These are phyloP conservation scores for Cutaneotrichosporon cyanovorans DNA, from an alignment of 1,284 basidiomycete genomes.

Conservation along the genomic window DNA sequence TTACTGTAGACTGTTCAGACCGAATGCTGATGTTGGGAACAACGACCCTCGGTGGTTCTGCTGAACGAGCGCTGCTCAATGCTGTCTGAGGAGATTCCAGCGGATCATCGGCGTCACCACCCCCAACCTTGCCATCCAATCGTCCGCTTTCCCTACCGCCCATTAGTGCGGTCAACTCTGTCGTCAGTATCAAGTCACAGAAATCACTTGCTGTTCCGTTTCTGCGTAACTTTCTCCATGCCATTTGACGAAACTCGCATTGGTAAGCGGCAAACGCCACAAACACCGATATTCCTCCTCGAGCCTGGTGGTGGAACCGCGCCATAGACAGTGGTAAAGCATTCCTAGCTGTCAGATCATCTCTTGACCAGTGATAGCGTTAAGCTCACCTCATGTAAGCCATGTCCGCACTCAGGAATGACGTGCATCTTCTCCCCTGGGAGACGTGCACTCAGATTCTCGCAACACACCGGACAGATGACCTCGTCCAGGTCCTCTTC, in stretches of 20 bases:
- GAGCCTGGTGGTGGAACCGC: slow-evolving; percentile 59
- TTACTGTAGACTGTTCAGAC: slow-evolving; percentile 75
- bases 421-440: slow-evolving; percentile 95
- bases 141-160: slow-evolving; percentile 44
- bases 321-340: slow-evolving; percentile 92
- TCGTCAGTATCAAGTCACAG: slow-evolving; percentile 4
- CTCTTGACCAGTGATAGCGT: no score
- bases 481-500: slow-evolving; percentile 34
- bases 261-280: slow-evolving; percentile 87
- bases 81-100: neutral
- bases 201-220: slow-evolving; percentile 66
- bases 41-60: slow-evolving; percentile 57
- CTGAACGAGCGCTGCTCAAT: neutral
- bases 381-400: slow-evolving; percentile 81
- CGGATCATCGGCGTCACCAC: slow-evolving; percentile 54
- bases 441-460: slow-evolving; percentile 48
- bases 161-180: slow-evolving; percentile 86
- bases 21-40: slow-evolving; percentile 80
- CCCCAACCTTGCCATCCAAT: slow-evolving; percentile 64
- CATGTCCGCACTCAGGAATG: slow-evolving; percentile 93
- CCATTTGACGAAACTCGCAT: slow-evolving; percentile 70
- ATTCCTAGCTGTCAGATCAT: slow-evolving; percentile 62
- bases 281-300: slow-evolving; percentile 80
- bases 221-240: slow-evolving; percentile 55
- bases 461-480: slow-evolving; percentile 45